phyloP scores from a whole-genome alignment of 495 filamentous ascomycete species.

The Talaromyces stipitatus region DNA sequence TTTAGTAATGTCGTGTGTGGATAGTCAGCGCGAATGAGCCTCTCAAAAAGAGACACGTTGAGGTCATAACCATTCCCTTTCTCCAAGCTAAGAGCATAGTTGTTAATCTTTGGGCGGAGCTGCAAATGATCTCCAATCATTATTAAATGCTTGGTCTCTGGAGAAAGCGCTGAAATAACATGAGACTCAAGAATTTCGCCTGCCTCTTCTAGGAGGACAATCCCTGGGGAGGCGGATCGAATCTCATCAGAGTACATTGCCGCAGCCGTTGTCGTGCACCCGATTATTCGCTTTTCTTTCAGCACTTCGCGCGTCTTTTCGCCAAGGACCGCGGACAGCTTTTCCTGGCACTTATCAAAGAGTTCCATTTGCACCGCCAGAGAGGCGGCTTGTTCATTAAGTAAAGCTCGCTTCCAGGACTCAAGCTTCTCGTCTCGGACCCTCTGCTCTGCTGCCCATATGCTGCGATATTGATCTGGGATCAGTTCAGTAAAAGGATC shows the following conservation, averaged over 20 bases:
- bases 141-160: conserved; percentile 57
- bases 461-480: conserved; percentile 8
- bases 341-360: conserved; percentile 35
- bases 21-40: conserved; percentile 49
- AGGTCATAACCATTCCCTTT: conserved; percentile 62
- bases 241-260: conserved; percentile 54
- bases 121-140: conserved; percentile 77
- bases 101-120: conserved; percentile 63
- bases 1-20: conserved; percentile 49
- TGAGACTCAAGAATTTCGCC: conserved; percentile 73
- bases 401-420: conserved; percentile 43
- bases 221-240: conserved; percentile 37
- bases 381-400: conserved; percentile 37
- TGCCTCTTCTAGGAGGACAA: conserved; percentile 63
- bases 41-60: conserved; percentile 66
- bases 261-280: conserved; percentile 68
- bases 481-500: conserved; percentile 31
- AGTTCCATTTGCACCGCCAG: conserved; percentile 26
- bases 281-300: conserved; percentile 54
- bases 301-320: conserved; percentile 42
- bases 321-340: conserved; percentile 30
- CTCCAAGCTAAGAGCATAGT: conserved; percentile 56
- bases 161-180: conserved; percentile 53
- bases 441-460: conserved; percentile 47
- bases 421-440: conserved; percentile 24